Evolutionary conservation across 2,329 filamentous ascomycete species (phyloP).

Genomic region (Mariannaea elegans): DNA sequence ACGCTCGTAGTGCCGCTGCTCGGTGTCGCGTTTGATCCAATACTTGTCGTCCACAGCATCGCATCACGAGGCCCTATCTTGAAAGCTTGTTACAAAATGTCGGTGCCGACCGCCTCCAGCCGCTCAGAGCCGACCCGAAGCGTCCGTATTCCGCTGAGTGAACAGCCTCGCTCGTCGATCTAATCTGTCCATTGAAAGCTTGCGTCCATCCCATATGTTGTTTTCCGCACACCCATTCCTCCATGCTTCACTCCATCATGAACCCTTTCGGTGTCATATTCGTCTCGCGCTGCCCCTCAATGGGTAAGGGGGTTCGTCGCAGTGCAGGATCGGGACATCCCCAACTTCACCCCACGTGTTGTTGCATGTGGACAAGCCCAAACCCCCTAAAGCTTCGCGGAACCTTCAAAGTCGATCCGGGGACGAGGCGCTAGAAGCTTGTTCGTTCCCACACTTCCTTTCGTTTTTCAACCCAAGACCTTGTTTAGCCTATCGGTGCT

Average conservation of each 20-base stretch:
- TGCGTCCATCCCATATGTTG: too few species aligned
- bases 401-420: too few species aligned
- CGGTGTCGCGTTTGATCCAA: too few species aligned
- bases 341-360: conserved; percentile 9
- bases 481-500: conserved; percentile 20
- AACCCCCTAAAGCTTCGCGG: not conserved
- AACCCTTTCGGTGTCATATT: too few species aligned
- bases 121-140: conserved; percentile 37
- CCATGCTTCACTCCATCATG: too few species aligned
- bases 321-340: not conserved
- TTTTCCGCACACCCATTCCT: too few species aligned
- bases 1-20: too few species aligned
- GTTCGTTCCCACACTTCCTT: conserved; percentile 12
- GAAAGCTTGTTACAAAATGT: too few species aligned
- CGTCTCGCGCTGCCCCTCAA: too few species aligned
- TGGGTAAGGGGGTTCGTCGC: not conserved
- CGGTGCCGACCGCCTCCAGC: conserved; percentile 36
- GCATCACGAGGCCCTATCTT: too few species aligned
- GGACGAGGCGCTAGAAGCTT: not conserved
- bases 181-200: too few species aligned
- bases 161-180: not conserved
- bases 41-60: too few species aligned
- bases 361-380: not conserved
- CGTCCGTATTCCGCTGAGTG: conserved; percentile 9
- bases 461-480: conserved; percentile 14